Conservation (phyloP, 1,284 basidiomycete species). For the Puccinia novopanici region DNA sequence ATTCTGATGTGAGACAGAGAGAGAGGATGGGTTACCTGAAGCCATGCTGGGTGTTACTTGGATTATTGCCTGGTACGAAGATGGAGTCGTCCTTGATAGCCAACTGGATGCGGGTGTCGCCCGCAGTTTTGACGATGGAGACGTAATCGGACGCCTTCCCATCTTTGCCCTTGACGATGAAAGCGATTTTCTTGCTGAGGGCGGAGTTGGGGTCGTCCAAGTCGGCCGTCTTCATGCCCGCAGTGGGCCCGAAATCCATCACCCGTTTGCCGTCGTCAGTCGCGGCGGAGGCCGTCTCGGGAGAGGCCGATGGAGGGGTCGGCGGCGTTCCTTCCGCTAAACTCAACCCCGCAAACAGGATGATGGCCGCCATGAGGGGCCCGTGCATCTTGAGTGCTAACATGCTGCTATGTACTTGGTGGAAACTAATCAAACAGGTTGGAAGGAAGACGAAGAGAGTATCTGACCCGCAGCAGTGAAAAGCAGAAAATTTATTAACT, state of each 20-base stretch:
- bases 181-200: slow-evolving; percentile 13
- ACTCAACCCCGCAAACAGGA: neutral
- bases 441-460: neutral
- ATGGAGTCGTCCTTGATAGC: slow-evolving; percentile 18
- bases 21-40: slow-evolving; percentile 17
- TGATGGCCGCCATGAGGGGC: neutral
- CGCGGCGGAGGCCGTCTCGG: neutral
- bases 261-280: neutral
- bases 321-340: neutral
- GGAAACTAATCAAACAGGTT: neutral
- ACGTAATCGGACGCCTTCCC: slow-evolving; percentile 1
- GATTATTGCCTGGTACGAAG: slow-evolving; percentile 6
- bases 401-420: neutral
- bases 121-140: neutral
- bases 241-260: neutral
- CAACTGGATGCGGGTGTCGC: slow-evolving; percentile 3
- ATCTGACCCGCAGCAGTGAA: neutral
- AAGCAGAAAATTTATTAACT: too few species aligned
- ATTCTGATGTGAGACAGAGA: neutral
- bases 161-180: slow-evolving; percentile 6
- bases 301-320: too few species aligned
- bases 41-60: neutral
- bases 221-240: slow-evolving; percentile 16
- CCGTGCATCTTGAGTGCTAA: neutral
- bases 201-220: slow-evolving; percentile 1